A percentile compares a stretch with the other conserved stretches of the same genome.
phyloP scores from a whole-genome alignment of 768 basidiomycete species.

The Astraeus odoratus region DNA sequence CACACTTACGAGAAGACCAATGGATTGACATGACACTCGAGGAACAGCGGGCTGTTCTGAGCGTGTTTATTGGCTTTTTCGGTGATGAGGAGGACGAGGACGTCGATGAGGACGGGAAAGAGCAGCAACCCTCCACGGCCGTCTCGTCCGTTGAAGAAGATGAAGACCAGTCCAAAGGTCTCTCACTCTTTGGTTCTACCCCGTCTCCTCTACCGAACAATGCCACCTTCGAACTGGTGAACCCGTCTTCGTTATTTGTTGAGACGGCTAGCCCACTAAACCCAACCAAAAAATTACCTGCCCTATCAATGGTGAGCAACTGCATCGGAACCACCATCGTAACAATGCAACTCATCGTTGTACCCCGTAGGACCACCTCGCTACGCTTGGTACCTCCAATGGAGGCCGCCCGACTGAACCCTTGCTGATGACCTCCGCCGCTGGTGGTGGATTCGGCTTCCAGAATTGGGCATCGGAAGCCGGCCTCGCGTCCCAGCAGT shows the following conservation, averaged over 20 bases:
- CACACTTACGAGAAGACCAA: slow-evolving; percentile 23
- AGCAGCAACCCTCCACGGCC: neutral
- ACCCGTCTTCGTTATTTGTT: slow-evolving; percentile 21
- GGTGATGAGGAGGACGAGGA: slow-evolving; percentile 15
- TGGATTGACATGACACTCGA: slow-evolving; percentile 27
- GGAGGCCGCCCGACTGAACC: slow-evolving; percentile 16
- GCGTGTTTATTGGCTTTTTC: slow-evolving; percentile 25
- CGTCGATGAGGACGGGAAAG: neutral
- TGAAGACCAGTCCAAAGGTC: slow-evolving; percentile 11
- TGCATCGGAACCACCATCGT: neutral
- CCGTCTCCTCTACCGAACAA: slow-evolving; percentile 2
- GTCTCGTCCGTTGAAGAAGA: slow-evolving; percentile 16
- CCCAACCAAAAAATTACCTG: slow-evolving; percentile 23
- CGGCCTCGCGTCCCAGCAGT: slow-evolving; percentile 16
- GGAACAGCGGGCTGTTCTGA: slow-evolving; percentile 25
- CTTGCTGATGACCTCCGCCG: neutral
- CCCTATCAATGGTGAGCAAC: slow-evolving; percentile 24
- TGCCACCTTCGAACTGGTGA: slow-evolving; percentile 14
- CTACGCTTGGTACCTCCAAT: slow-evolving; percentile 22
- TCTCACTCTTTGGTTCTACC: neutral
- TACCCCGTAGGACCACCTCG: slow-evolving; percentile 19
- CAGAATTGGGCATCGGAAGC: slow-evolving; percentile 28
- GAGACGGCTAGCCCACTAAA: slow-evolving; percentile 15
- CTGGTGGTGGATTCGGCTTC: slow-evolving; percentile 16
- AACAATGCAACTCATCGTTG: slow-evolving; percentile 2